Conservation (phyloP, 2,329 filamentous ascomycete genomes). For the Sporothrix curviconia region DNA sequence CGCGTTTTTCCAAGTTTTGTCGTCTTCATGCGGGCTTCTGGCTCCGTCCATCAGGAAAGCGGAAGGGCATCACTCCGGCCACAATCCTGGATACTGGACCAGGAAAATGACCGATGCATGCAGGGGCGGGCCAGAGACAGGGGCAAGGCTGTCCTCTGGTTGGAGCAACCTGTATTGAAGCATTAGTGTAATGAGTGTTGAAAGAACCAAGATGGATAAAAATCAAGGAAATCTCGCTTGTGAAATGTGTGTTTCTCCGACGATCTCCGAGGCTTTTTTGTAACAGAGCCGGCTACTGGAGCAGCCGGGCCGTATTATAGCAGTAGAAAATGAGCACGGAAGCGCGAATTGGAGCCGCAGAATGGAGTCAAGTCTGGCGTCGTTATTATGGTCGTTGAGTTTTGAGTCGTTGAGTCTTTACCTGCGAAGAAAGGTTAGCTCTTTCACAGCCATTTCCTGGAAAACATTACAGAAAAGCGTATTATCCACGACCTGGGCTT, state of each 20-base stretch:
- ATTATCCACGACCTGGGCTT: neutral
- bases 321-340: neutral
- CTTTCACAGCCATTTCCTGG: neutral
- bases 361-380: no score
- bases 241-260: no score
- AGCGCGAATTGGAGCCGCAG: neutral
- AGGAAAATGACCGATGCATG: neutral
- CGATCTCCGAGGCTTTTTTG: no score
- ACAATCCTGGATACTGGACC: neutral
- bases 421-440: no score
- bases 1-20: conserved; percentile 2
- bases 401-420: no score
- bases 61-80: no score
- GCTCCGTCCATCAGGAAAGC: no score
- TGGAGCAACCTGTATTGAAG: no score
- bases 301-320: neutral
- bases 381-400: no score
- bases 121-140: no score
- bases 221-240: neutral
- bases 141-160: no score
- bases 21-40: neutral
- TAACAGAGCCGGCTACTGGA: neutral
- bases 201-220: neutral
- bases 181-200: no score
- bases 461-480: neutral